phyloP scores from a whole-genome alignment of 2,329 filamentous ascomycete species.

The Trichoderma atroviride region DNA sequence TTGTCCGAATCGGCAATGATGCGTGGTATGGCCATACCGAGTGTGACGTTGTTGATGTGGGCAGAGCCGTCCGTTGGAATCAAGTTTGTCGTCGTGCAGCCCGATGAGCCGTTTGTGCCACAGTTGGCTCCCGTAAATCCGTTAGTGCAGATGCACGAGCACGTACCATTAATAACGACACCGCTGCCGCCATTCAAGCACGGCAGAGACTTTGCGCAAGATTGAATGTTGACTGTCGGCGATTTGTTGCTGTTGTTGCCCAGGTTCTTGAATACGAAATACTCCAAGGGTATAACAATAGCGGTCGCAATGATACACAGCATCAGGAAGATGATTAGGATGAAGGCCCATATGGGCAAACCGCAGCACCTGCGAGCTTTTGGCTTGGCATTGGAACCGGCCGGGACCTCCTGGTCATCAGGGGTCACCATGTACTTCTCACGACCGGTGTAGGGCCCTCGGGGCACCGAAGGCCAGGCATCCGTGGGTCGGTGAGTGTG shows the following conservation, averaged over 20 bases:
- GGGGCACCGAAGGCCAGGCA: constrained; percentile 53
- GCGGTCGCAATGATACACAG: constrained; percentile 77
- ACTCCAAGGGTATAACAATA: constrained; percentile 73
- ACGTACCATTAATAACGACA: constrained; percentile 66
- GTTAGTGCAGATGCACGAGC: constrained; percentile 86
- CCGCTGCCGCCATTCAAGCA: constrained; percentile 84
- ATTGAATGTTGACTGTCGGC: constrained; percentile 43
- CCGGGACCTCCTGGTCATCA: constrained; percentile 31
- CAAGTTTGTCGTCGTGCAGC: constrained; percentile 56
- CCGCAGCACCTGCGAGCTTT: constrained; percentile 74
- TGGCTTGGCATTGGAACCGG: constrained; percentile 33
- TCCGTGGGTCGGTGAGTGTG: constrained; percentile 43
- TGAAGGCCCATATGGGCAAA: constrained; percentile 76
- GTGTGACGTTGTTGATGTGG: constrained; percentile 67
- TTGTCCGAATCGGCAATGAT: constrained; percentile 65
- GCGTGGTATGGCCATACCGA: constrained; percentile 77
- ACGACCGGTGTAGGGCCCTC: not conserved
- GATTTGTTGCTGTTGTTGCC: constrained; percentile 43
- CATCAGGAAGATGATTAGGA: constrained; percentile 65
- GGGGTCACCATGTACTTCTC: constrained; percentile 10
- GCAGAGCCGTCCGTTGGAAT: constrained; percentile 44
- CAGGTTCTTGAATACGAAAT: constrained; percentile 61
- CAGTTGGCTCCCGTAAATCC: constrained; percentile 72
- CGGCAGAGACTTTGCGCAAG: constrained; percentile 63
- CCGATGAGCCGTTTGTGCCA: constrained; percentile 49